Evolutionary conservation across 129 eudicot genomes (phyloP), one percentile per base, ranked within the genome.

Genomic region (Artemisia tridentata): DNA sequence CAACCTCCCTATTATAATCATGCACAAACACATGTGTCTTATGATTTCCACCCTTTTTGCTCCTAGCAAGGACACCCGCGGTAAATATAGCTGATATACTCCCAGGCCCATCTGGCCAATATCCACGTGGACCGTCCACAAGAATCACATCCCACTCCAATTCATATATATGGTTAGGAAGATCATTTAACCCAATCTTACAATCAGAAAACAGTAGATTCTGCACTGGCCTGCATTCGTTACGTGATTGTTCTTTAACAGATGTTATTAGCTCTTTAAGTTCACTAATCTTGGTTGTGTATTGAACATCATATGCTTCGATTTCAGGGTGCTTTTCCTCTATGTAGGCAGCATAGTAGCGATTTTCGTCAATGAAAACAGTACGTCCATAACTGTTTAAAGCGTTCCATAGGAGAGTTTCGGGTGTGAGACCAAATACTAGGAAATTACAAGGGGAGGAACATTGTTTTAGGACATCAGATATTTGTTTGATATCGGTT

Each of bases 71-170:
- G 11, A 95, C 99, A 10, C 88, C 80, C 3, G 99, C 93, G n/a
- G 99, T 95, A 77, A 86, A 95, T 8, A 95, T 90, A 0, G 97
- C 90, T 7, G 99, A 82, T 82, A 88, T 86, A 55, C 97, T 68
- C 29, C 99, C 99, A 3, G 99, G 99, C 1, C 93, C 96, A 48
- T 88, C 92, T 0, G 97, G 97, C 97, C 96, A 90, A 83, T 95
- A 91, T 62, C 97, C 99, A 8, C 97, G 72, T 2, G 99, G 99
- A 18, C 99, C 99, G 16, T 95, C 99, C 12, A 95, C 91, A 71
- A 95, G 65, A 13, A 95, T 90, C 27, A 95, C 86, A 68, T 95
- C 93, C 99, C 99, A 95, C 8, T 86, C 91, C 31, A 95, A 49
- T 61, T 87, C 97, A 68, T 95, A 95, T 63, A 95, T 67, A 52